These are phyloP conservation scores for Ophiostoma sp. DNA, from an alignment of 2,329 filamentous ascomycete genomes.

Conservation along the genomic window DNA sequence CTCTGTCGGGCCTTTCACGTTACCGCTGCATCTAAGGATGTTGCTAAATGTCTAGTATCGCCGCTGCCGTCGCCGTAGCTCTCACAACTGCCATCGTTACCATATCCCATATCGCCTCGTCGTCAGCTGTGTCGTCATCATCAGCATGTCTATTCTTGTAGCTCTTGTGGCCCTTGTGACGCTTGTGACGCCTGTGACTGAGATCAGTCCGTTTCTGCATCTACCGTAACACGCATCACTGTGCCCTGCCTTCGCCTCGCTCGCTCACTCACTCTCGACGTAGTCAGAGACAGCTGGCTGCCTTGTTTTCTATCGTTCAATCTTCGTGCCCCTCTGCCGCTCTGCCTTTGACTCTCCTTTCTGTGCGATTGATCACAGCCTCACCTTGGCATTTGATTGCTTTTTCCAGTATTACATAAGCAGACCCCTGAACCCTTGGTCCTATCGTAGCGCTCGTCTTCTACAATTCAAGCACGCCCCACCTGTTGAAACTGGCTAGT, in stretches of 20 bases:
- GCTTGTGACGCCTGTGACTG: neutral
- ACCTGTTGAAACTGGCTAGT: constrained; percentile 1
- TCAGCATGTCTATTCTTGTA: neutral
- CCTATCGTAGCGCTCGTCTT: neutral
- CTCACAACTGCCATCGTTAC: neutral
- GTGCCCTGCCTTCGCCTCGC: constrained; percentile 6
- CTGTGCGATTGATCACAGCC: neutral
- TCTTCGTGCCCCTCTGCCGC: neutral
- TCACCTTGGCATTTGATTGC: neutral
- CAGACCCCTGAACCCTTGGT: constrained; percentile 5
- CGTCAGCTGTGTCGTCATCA: neutral
- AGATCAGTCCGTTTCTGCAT: constrained; percentile 6
- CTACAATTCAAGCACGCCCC: neutral
- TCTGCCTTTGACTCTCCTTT: neutral
- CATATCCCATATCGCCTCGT: neutral
- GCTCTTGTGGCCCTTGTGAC: neutral
- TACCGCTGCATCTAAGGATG: neutral
- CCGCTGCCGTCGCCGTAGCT: neutral
- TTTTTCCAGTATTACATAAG: neutral
- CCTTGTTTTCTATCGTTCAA: neutral
- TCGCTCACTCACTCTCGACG: neutral
- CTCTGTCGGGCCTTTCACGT: neutral
- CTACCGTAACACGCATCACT: constrained; percentile 4
- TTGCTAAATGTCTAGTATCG: neutral
- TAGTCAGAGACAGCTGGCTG: neutral